These are phyloP conservation scores for Diaporthe capsici DNA, from an alignment of 2,329 filamentous ascomycete species.

Conservation along the genomic window DNA sequence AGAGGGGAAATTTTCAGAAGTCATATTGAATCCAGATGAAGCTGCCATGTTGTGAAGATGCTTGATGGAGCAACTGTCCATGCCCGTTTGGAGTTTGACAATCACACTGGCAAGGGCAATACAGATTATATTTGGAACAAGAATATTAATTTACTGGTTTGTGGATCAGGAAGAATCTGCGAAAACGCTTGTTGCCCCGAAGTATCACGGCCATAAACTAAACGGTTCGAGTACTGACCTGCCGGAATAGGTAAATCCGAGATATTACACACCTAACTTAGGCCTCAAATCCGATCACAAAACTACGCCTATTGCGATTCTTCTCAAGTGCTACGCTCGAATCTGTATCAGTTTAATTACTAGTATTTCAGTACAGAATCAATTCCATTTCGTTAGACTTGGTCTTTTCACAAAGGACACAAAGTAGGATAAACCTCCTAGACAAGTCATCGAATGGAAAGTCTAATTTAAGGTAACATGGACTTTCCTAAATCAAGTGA, in stretches of 20 bases:
- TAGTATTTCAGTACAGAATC: not conserved
- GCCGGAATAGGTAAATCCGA: not conserved
- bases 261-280: not conserved
- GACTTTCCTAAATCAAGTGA: not conserved
- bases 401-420: not conserved
- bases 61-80: not conserved
- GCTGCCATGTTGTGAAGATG: not conserved
- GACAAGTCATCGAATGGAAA: not conserved
- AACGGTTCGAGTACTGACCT: not conserved
- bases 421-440: not conserved
- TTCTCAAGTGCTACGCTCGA: not conserved
- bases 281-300: not conserved
- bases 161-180: too few species aligned
- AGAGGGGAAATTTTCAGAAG: not conserved
- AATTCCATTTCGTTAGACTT: not conserved
- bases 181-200: not conserved
- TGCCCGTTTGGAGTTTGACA: not conserved
- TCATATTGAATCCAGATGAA: not conserved
- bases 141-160: not conserved
- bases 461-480: not conserved
- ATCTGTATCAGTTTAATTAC: not conserved
- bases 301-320: not conserved
- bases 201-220: not conserved
- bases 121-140: not conserved
- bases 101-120: not conserved